phyloP scores from a whole-genome alignment of 2,329 filamentous ascomycete genomes.

The Fusarium abutilonis region DNA sequence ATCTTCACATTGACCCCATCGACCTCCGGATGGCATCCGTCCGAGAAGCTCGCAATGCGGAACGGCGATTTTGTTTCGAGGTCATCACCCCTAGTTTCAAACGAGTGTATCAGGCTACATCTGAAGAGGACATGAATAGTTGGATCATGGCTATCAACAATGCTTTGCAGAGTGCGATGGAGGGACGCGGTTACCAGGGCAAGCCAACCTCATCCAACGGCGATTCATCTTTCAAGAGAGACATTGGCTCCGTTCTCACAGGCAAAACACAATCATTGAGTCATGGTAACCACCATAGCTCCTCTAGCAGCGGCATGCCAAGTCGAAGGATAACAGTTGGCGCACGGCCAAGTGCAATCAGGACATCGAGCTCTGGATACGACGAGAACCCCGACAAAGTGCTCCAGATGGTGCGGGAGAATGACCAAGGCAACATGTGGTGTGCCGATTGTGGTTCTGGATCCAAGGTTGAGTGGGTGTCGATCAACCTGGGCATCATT shows the following conservation, averaged over 20 bases:
- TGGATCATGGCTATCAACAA: slow-evolving; percentile 99
- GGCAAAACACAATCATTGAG: slow-evolving; percentile 84
- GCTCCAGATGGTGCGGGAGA: slow-evolving; percentile 85
- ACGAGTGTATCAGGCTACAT: slow-evolving; percentile 95
- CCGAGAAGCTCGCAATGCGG: slow-evolving; percentile 91
- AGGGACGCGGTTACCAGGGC: slow-evolving; percentile 73
- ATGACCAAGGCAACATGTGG: slow-evolving; percentile 90
- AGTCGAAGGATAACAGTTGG: slow-evolving; percentile 90
- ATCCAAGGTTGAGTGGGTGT: slow-evolving; percentile 97
- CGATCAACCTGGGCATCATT: slow-evolving; percentile 95
- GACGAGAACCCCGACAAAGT: slow-evolving; percentile 88
- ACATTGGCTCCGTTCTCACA: slow-evolving; percentile 91
- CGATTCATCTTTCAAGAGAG: slow-evolving; percentile 74
- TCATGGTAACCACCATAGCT: slow-evolving; percentile 63
- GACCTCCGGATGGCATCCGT: slow-evolving; percentile 97
- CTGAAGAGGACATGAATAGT: slow-evolving; percentile 96
- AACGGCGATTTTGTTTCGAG: slow-evolving; percentile 96
- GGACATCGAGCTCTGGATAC: slow-evolving; percentile 74
- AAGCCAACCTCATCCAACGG: slow-evolving; percentile 56
- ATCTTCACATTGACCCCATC: slow-evolving; percentile 97
- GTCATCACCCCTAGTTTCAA: slow-evolving; percentile 97
- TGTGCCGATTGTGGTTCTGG: slow-evolving; percentile 95
- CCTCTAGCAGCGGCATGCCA: slow-evolving; percentile 65
- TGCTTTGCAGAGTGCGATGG: slow-evolving; percentile 93
- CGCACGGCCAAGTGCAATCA: slow-evolving; percentile 77